Conservation (phyloP, 1,284 basidiomycete species). For the Cutaneotrichosporon mucoides region DNA sequence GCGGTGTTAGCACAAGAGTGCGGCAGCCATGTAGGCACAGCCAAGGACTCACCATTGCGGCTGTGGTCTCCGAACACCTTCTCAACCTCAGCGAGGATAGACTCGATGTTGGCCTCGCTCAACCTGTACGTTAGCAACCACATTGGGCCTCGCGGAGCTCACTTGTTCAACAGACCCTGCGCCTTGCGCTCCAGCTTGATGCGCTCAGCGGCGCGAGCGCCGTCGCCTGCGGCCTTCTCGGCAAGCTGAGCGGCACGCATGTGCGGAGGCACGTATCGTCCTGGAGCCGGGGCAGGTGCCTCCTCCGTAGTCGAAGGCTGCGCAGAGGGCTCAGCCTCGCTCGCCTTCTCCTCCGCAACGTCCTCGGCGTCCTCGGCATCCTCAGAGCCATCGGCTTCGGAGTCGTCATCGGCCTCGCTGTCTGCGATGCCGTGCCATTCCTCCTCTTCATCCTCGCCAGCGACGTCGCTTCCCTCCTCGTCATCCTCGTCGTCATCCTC, state of each 20-base stretch:
- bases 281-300: conserved; percentile 15
- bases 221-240: conserved; percentile 33
- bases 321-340: not conserved
- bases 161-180: conserved; percentile 87
- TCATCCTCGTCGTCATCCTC: conserved; percentile 7
- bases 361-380: conserved; percentile 21
- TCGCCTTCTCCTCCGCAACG: conserved; percentile 17
- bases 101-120: conserved; percentile 84
- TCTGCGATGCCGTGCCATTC: conserved; percentile 4
- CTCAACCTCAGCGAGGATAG: conserved; percentile 73
- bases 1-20: no score
- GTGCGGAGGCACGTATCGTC: conserved; percentile 55
- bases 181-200: conserved; percentile 70
- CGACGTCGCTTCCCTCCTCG: conserved; percentile 13
- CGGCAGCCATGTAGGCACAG: no score
- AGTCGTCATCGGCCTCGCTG: conserved; percentile 11
- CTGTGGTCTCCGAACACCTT: conserved; percentile 71
- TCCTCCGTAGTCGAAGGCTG: conserved; percentile 1
- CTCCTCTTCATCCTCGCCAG: conserved; percentile 13
- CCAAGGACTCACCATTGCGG: conserved; percentile 75
- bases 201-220: conserved; percentile 55
- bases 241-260: conserved; percentile 49
- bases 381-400: conserved; percentile 9
- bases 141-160: conserved; percentile 19
- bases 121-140: conserved; percentile 53